Conservation (phyloP, 805 yeast genomes). For the Saturnispora bothae region DNA sequence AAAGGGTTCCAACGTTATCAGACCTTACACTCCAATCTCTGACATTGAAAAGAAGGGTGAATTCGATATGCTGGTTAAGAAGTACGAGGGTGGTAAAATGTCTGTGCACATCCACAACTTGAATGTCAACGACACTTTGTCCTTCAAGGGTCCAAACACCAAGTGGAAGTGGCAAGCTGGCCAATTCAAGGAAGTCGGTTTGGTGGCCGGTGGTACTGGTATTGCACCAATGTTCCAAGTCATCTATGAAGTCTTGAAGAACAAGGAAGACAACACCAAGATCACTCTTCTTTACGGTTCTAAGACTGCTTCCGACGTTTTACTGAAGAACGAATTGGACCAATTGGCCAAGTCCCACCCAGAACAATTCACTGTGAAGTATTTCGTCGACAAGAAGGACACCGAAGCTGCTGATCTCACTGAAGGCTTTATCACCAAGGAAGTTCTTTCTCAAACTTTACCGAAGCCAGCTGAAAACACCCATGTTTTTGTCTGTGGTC, state of each 20-base stretch:
- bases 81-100: conserved; percentile 86
- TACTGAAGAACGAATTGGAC: conserved; percentile 72
- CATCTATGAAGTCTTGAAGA: conserved; percentile 59
- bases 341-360: conserved; percentile 53
- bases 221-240: conserved; percentile 93
- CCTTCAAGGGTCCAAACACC: conserved; percentile 88
- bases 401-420: conserved; percentile 38
- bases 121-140: conserved; percentile 67
- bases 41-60: conserved; percentile 61
- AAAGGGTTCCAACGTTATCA: conserved; percentile 77
- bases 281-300: conserved; percentile 75
- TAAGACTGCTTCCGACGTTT: conserved; percentile 65
- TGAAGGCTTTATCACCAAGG: conserved; percentile 71
- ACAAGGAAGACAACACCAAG: conserved; percentile 85
- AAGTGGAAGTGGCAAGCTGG: conserved; percentile 91
- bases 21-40: conserved; percentile 84
- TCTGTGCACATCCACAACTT: conserved; percentile 60
- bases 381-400: conserved; percentile 61
- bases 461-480: conserved; percentile 55
- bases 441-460: conserved; percentile 48
- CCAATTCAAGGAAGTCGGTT: conserved; percentile 64
- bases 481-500: conserved; percentile 89
- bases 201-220: conserved; percentile 96
- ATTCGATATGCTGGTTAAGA: conserved; percentile 74
- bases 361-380: conserved; percentile 66